phyloP scores from a whole-genome alignment of 192 early-diverging fungal genomes.

The Podila clonocystis region DNA sequence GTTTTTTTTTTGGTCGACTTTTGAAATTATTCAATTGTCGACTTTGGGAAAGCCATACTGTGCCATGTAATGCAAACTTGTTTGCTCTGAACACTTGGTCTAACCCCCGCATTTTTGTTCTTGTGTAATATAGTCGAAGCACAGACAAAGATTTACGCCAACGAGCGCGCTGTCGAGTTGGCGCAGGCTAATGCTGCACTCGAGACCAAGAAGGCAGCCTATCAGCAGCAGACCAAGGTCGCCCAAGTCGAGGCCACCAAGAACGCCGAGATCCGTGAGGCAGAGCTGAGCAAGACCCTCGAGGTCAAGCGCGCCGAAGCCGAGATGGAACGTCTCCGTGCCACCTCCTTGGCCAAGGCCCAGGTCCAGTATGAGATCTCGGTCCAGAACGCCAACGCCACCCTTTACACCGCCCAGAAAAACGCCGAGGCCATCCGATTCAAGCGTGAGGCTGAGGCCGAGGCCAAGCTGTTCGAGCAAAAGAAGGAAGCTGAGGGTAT shows the following conservation, averaged over 20 bases:
- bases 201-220: constrained; percentile 43
- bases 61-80: background rate
- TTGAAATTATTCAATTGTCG: background rate
- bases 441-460: constrained; percentile 21
- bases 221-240: constrained; percentile 49
- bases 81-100: background rate
- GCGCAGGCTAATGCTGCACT: constrained; percentile 52
- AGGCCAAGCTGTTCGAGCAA: constrained; percentile 44
- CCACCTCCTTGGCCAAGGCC: constrained; percentile 54
- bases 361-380: constrained; percentile 58
- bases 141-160: constrained; percentile 57
- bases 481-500: constrained; percentile 61
- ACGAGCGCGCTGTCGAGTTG: constrained; percentile 54
- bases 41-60: background rate
- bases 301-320: constrained; percentile 56
- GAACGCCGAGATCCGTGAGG: constrained; percentile 40
- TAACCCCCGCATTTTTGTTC: background rate
- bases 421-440: constrained; percentile 48
- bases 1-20: background rate
- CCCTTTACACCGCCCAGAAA: constrained; percentile 45
- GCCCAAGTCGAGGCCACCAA: constrained; percentile 65
- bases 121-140: constrained; percentile 50
- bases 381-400: constrained; percentile 52
- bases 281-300: constrained; percentile 58
- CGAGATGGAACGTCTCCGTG: constrained; percentile 57